Conservation (phyloP, 1,284 basidiomycete genomes). For the Volvariella volvacea region DNA sequence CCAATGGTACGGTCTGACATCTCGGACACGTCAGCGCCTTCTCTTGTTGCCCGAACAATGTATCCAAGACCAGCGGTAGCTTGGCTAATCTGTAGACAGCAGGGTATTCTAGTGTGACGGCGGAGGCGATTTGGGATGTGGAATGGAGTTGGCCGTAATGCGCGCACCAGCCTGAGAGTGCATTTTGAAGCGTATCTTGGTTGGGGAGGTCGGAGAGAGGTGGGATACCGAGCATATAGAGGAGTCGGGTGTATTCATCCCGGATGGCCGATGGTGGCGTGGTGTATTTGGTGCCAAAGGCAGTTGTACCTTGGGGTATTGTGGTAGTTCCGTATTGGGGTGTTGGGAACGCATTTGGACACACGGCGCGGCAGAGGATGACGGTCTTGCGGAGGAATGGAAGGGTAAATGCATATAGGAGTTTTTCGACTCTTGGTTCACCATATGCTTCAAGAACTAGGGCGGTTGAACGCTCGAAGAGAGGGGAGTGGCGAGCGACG, state of each 20-base stretch:
- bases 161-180: slow-evolving; percentile 77
- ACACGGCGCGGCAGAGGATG: slow-evolving; percentile 76
- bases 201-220: slow-evolving; percentile 69
- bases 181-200: slow-evolving; percentile 78
- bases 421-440: slow-evolving; percentile 76
- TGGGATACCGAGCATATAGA: slow-evolving; percentile 75
- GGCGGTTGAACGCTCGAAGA: slow-evolving; percentile 75
- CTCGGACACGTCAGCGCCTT: slow-evolving; percentile 66
- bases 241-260: slow-evolving; percentile 73
- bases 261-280: no score
- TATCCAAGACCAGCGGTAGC: slow-evolving; percentile 80
- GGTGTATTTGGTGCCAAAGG: no score
- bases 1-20: slow-evolving; percentile 77
- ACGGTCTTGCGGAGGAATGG: slow-evolving; percentile 92
- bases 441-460: slow-evolving; percentile 72
- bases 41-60: slow-evolving; percentile 70
- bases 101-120: slow-evolving; percentile 79
- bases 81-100: slow-evolving; percentile 80
- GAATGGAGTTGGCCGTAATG: slow-evolving; percentile 74
- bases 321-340: slow-evolving; percentile 31
- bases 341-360: slow-evolving; percentile 55
- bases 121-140: slow-evolving; percentile 65
- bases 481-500: slow-evolving; percentile 71
- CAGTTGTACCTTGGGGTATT: no score
- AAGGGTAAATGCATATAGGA: slow-evolving; percentile 85